Base-by-base conservation (phyloP, 192 early-diverging fungal genomes). In the Jimgerdemannia lactiflua region DNA sequence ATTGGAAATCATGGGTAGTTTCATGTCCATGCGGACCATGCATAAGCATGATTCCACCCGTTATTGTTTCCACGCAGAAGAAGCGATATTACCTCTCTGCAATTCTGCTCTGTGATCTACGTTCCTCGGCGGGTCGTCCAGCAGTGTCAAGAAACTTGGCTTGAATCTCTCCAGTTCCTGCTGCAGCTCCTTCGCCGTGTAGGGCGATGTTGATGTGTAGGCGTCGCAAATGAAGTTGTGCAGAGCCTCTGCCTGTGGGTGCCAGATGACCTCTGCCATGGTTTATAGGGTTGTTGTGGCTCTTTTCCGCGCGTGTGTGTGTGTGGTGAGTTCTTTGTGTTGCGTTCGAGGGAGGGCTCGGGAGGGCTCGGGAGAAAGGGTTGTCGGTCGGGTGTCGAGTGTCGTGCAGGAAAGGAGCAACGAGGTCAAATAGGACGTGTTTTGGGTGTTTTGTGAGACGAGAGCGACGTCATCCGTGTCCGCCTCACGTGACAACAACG, bases 101-200 rank as follows among this genome's bases (percentile, higher is more conserved):
- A 81, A 64, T 39, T 42, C 65, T 11, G 54, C 43, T 68, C 80
- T 74, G 64, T 81, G 80, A 6, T 70, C 20, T 65, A 40, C 7
- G 49, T 77, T 75, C 65, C 68, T 77, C 4, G 72, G 73, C 18
- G 68, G 67, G 54, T 68, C 73, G 70, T 81, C 80, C 42, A 81
- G 67, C n/a, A 81, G 42, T 6, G 41, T 63, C 2, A 79, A 20
- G 41, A 79, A 68, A 1, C 14, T 59, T 14, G 49, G 49, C 49
- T 59, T 59, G 49, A 59, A 59, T 10, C 49, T 14, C 49, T 59
- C 49, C 14, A 59, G 49, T 14, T 59, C 49, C 49, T 59, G 49
- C 14, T 59, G 49, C 49, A 59, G 49, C 49, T 59, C 49, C 49
- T 59, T 59, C 14, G 14, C 49, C 6, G 2, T 59, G 49, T 0